Base-by-base conservation (phyloP, 805 yeast genomes). In the Cyberlindnera galapagoensis region DNA sequence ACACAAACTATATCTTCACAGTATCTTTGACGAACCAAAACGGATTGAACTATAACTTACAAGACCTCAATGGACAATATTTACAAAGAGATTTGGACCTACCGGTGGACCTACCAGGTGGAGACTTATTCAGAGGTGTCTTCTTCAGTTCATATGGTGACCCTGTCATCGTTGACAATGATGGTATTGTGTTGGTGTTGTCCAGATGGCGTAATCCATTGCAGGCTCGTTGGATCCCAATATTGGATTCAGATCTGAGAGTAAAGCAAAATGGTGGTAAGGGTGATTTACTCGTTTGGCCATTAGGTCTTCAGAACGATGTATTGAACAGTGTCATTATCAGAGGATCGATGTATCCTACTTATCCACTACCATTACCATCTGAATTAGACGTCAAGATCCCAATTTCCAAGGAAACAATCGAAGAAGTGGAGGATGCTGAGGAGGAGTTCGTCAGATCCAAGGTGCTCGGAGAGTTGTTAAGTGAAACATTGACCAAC, bases 61-160 rank as follows among this genome's bases (percentile, higher is more conserved):
- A 64, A 36, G 67, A 65, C 40, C 62, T 69, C 70, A 20, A 57
- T 70, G 28, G 70, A 65, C 38, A 71, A 68, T 57, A 64, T 53
- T 39, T 56, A 56, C 54, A 71, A 42, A 60, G 71, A 45, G 73
- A 68, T 44, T 55, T 59, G 22, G 49, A 69, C 5, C 41, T 73
- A 18, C 79, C 79, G 0, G 38, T 71, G 6, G 51, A 45, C 11
- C 25, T 49, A 14, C 28, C 43, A 4, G 38, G 39, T 4, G 38
- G 40, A 6, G 49, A 44, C 41, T 49, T 68, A 61, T 47, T 58
- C 63, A 74, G 72, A 41, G 80, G 88, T 3, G 54, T 84, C n/a
- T 87, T 92, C 50, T 92, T 90, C 63, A 80, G 85, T 26, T 78
- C 79, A 27, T 79, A 73, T 47, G 95, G 95, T 14, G 97, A 90